These are phyloP conservation scores for Backusella psychrophila DNA, from an alignment of 192 early-diverging fungal species.

Conservation along the genomic window DNA sequence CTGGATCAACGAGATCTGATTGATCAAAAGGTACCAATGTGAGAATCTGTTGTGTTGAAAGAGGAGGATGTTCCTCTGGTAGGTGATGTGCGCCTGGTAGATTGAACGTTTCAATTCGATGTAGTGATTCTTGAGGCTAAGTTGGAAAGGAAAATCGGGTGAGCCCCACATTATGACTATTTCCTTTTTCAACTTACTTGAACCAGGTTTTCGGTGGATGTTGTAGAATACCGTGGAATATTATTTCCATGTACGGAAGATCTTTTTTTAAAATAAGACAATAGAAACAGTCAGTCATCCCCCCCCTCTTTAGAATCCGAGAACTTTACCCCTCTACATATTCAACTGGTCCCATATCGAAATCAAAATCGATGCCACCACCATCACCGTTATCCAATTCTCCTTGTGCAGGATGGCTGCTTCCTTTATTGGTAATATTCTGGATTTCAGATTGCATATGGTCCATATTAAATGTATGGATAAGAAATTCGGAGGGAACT, in stretches of 20 bases:
- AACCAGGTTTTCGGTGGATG: neutral
- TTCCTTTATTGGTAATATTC: neutral
- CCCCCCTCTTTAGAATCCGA: neutral
- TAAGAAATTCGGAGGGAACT: neutral
- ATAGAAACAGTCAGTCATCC: neutral
- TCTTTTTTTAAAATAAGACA: neutral
- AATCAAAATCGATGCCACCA: neutral
- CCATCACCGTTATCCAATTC: neutral
- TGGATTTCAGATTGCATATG: neutral
- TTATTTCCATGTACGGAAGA: neutral
- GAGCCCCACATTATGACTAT: neutral
- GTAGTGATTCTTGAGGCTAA: neutral
- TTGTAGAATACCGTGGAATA: neutral
- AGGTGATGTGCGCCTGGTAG: neutral
- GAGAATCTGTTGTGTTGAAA: neutral
- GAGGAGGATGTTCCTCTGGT: no score
- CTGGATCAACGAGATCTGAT: neutral
- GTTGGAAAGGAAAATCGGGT: neutral
- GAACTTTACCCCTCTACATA: neutral
- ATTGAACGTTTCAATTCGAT: neutral
- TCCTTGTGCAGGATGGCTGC: neutral
- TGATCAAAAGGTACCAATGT: neutral
- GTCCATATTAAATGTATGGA: neutral
- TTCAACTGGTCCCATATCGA: neutral
- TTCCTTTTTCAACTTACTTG: neutral